Conservation (phyloP, 352 stramenopile genomes). For the Phytophthora europaea region DNA sequence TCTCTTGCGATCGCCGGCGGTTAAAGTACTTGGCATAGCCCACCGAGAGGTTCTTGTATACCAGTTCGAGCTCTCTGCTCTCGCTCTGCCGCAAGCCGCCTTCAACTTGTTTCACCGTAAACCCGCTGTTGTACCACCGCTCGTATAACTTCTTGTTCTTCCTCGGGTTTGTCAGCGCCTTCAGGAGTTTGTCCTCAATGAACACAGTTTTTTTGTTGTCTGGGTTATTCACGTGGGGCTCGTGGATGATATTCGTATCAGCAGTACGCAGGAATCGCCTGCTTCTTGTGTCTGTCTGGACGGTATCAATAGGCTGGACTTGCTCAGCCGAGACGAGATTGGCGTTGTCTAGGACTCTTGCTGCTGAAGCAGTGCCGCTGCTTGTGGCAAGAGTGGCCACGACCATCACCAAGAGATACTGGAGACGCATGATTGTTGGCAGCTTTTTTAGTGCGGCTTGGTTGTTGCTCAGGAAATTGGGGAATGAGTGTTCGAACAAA, state of each 20-base stretch:
- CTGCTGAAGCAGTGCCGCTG: conserved; percentile 2
- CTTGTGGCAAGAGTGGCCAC: conserved; percentile 7
- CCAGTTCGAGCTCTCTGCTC: conserved; percentile 18
- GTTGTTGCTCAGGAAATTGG: neutral
- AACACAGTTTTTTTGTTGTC: conserved; percentile 4
- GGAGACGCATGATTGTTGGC: conserved; percentile 16
- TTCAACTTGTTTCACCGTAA: conserved; percentile 18
- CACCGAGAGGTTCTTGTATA: conserved; percentile 18
- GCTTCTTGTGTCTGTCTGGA: neutral
- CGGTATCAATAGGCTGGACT: neutral
- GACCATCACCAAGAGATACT: conserved; percentile 10
- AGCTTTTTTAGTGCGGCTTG: neutral
- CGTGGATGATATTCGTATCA: neutral
- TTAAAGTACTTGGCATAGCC: conserved; percentile 25
- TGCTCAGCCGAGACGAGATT: neutral
- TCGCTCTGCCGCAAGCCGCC: conserved; percentile 6
- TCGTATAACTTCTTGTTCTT: conserved; percentile 28
- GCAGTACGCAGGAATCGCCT: conserved; percentile 21
- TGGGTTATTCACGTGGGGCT: neutral
- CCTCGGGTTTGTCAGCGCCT: conserved; percentile 12
- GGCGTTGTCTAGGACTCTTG: neutral
- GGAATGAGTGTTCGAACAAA: neutral
- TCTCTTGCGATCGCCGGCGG: conserved; percentile 4
- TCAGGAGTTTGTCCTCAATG: conserved; percentile 18
- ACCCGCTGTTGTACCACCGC: conserved; percentile 30